Evolutionary conservation across 495 filamentous ascomycete genomes (phyloP).

Genomic region (Podospora fimiseda): DNA sequence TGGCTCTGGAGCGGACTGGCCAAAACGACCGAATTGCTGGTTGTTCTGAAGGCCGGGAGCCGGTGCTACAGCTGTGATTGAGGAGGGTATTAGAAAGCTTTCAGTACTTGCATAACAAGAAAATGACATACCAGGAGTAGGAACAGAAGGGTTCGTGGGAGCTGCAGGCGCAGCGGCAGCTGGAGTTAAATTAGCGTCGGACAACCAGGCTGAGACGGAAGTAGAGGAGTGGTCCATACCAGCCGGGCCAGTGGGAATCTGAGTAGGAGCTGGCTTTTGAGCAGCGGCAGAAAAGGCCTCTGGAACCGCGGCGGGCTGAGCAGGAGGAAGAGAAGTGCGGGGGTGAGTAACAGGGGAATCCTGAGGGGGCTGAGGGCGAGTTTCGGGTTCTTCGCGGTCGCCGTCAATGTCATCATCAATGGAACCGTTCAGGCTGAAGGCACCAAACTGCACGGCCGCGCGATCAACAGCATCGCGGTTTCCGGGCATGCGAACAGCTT

Average conservation of each 20-base stretch:
- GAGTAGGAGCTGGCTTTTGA: constrained; percentile 63
- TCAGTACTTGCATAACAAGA: background rate
- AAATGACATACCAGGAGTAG: constrained; percentile 23
- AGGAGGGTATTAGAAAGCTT: constrained; percentile 25
- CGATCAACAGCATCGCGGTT: constrained; percentile 86
- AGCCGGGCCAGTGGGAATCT: constrained; percentile 41
- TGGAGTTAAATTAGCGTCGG: constrained; percentile 25
- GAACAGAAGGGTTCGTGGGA: constrained; percentile 19
- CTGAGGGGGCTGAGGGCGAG: constrained; percentile 86
- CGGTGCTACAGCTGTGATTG: constrained; percentile 26
- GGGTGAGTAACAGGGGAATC: constrained; percentile 89
- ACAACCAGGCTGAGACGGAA: background rate
- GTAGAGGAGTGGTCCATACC: constrained; percentile 27
- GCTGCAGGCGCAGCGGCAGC: constrained; percentile 28
- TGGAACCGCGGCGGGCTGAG: constrained; percentile 47
- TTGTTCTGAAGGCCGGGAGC: constrained; percentile 41
- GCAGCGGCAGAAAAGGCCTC: constrained; percentile 56
- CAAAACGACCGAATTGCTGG: constrained; percentile 70
- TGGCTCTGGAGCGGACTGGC: constrained; percentile 47
- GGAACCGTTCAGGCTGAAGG: constrained; percentile 78
- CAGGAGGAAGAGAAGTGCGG: constrained; percentile 82
- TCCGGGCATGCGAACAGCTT: constrained; percentile 97
- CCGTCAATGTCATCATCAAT: constrained; percentile 81
- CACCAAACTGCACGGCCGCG: constrained; percentile 94
- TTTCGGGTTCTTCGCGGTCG: constrained; percentile 91